Evolutionary conservation across 2,329 filamentous ascomycete genomes (phyloP).

Genomic region (Chaetomiaceae sp.): DNA sequence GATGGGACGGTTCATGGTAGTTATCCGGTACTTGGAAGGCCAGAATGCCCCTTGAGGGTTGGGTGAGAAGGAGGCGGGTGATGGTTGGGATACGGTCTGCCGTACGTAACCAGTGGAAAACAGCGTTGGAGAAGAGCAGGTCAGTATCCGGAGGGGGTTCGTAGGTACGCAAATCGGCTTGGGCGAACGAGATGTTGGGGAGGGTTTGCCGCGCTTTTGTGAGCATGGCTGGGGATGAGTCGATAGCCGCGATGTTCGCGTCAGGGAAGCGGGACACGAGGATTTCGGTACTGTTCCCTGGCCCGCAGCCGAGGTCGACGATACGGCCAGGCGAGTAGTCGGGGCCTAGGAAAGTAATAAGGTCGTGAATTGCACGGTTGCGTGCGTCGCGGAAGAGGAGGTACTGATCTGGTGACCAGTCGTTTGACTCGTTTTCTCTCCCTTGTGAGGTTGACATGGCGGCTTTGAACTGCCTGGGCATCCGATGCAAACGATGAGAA

Average conservation of each 20-base stretch:
- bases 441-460: slow-evolving; percentile 1
- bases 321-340: slow-evolving; percentile 36
- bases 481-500: too few species aligned
- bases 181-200: slow-evolving; percentile 41
- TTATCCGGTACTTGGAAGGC: slow-evolving; percentile 38
- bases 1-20: slow-evolving; percentile 44
- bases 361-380: slow-evolving; percentile 37
- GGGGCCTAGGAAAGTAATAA: slow-evolving; percentile 42
- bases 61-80: slow-evolving; percentile 37
- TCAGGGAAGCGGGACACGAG: slow-evolving; percentile 45
- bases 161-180: slow-evolving; percentile 44
- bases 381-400: slow-evolving; percentile 21
- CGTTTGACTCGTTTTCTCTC: background rate
- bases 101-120: slow-evolving; percentile 53
- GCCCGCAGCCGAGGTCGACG: slow-evolving; percentile 57
- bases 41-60: slow-evolving; percentile 37
- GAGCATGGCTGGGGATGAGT: slow-evolving; percentile 55
- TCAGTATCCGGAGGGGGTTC: slow-evolving; percentile 32
- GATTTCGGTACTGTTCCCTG: slow-evolving; percentile 53
- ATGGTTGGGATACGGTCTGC: slow-evolving; percentile 43
- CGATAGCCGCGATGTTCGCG: slow-evolving; percentile 47
- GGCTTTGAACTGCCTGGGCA: background rate
- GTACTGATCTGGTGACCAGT: slow-evolving; percentile 21
- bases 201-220: slow-evolving; percentile 39
- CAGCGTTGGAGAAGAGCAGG: slow-evolving; percentile 54